Conservation (phyloP, 129 eudicot genomes). For the Helichrysum umbraculigerum region DNA sequence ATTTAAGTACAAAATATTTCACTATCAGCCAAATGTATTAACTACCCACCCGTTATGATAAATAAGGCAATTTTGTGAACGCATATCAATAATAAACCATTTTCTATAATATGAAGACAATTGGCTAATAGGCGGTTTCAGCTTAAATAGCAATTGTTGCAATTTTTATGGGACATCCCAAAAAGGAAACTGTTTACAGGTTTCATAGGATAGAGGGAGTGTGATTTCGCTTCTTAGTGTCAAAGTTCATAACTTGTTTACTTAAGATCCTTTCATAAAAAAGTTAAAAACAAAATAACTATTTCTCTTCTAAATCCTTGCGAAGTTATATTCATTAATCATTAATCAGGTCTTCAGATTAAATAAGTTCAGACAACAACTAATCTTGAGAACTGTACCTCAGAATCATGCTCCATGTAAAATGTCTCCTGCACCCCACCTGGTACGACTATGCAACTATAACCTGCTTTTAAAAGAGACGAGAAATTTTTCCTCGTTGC, state of each 20-base stretch:
- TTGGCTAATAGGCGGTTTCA: not conserved
- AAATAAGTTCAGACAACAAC: not conserved
- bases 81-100: not conserved
- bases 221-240: not conserved
- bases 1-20: not conserved
- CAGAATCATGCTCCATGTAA: slow-evolving; percentile 82
- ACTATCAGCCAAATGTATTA: not conserved
- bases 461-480: slow-evolving; percentile 63
- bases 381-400: slow-evolving; percentile 42
- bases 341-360: not conserved
- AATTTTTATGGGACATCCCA: no score
- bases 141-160: no score
- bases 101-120: not conserved
- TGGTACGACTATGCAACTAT: slow-evolving; percentile 87
- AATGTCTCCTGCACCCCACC: slow-evolving; percentile 87
- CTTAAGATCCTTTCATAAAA: not conserved
- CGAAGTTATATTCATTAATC: not conserved
- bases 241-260: not conserved
- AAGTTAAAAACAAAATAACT: not conserved
- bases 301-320: not conserved
- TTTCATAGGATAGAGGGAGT: not conserved
- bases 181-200: not conserved
- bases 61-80: not conserved
- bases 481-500: slow-evolving; percentile 67
- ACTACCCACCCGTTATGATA: not conserved